Conservation (phyloP, 1,284 basidiomycete genomes). For the Meripilus lineatus region DNA sequence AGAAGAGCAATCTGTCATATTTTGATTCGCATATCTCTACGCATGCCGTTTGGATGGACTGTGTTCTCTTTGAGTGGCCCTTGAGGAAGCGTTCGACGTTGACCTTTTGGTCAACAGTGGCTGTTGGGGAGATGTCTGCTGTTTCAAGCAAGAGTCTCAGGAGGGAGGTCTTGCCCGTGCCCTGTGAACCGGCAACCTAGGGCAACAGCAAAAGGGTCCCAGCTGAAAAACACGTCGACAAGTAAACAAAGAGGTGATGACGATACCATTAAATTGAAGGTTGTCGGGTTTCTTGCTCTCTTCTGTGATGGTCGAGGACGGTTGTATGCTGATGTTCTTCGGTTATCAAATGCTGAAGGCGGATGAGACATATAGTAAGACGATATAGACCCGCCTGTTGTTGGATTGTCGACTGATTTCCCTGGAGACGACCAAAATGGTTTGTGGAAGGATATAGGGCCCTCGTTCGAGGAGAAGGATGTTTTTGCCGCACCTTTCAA, state of each 20-base stretch:
- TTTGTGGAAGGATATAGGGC: slow-evolving; percentile 72
- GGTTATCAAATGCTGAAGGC: slow-evolving; percentile 53
- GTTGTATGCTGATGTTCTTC: slow-evolving; percentile 33
- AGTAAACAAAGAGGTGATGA: slow-evolving; percentile 9
- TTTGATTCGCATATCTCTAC: slow-evolving; percentile 77
- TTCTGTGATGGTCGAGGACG: slow-evolving; percentile 41
- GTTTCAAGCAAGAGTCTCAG: slow-evolving; percentile 68
- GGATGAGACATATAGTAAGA: slow-evolving; percentile 61
- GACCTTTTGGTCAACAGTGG: slow-evolving; percentile 62
- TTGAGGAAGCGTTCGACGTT: slow-evolving; percentile 58
- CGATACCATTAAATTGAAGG: slow-evolving; percentile 81
- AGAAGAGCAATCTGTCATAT: slow-evolving; percentile 68
- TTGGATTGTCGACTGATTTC: slow-evolving; percentile 28
- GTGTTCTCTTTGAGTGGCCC: slow-evolving; percentile 52
- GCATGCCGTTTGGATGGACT: slow-evolving; percentile 56
- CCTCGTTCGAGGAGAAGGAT: slow-evolving; percentile 47
- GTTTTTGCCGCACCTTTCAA: slow-evolving; percentile 62
- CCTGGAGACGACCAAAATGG: slow-evolving; percentile 58
- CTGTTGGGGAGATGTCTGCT: slow-evolving; percentile 68
- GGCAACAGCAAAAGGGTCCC: slow-evolving; percentile 1
- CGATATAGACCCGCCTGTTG: slow-evolving; percentile 46
- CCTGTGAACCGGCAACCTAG: slow-evolving; percentile 73
- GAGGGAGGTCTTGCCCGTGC: slow-evolving; percentile 75
- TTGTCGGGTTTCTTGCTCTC: slow-evolving; percentile 59
- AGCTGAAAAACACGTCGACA: background rate